phyloP scores from a whole-genome alignment of 139 green algal species.

The Yamagishiella unicocca region DNA sequence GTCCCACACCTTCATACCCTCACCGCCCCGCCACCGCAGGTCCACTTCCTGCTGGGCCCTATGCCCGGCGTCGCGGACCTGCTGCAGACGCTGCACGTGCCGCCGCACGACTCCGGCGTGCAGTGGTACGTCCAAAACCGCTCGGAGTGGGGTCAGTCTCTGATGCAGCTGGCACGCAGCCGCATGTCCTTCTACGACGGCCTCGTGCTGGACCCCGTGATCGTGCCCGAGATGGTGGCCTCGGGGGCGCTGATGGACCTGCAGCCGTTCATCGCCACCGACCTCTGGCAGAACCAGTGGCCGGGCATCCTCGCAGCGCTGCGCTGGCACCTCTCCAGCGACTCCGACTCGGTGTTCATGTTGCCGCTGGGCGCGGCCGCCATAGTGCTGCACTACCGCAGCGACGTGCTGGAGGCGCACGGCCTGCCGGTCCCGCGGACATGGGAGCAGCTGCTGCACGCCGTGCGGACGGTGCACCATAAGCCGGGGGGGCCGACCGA shows the following conservation, averaged over 20 bases:
- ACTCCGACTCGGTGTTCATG: not conserved
- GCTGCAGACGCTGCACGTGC: not conserved
- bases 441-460: constrained; percentile 27
- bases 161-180: not conserved
- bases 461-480: not conserved
- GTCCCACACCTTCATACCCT: too few relatives aligned
- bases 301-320: not conserved
- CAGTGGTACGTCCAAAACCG: not conserved
- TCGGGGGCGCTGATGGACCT: constrained; percentile 15
- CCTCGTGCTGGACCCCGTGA: constrained; percentile 1
- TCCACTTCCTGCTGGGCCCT: constrained; percentile 20
- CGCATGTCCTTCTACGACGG: not conserved
- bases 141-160: not conserved
- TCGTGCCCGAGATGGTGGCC: constrained; percentile 18
- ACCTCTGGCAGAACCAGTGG: not conserved
- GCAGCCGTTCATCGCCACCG: not conserved
- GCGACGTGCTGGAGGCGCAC: constrained; percentile 21
- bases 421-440: constrained; percentile 15
- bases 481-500: not conserved
- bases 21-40: too few relatives aligned
- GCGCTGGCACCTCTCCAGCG: not conserved
- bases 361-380: constrained; percentile 9
- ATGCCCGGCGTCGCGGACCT: not conserved
- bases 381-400: constrained; percentile 33
- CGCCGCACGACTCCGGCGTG: not conserved